Evolutionary conservation across 768 basidiomycete species (phyloP).

Genomic region (Pleurotus citrinopileatus): DNA sequence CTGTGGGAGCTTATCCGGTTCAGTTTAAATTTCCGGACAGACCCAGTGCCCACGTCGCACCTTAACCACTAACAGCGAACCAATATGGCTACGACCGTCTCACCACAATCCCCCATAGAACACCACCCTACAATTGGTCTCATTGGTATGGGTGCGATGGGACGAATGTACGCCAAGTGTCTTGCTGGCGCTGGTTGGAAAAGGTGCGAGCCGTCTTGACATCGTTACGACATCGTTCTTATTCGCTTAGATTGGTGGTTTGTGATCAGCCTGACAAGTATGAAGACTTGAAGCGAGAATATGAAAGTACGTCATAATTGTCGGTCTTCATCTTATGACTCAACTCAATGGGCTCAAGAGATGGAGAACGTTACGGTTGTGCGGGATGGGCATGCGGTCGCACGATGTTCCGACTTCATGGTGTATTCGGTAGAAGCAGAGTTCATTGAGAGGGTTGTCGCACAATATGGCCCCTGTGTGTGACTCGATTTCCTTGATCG

Average conservation of each 20-base stretch:
- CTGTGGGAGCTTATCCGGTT: neutral
- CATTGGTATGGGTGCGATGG: constrained; percentile 99
- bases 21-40: neutral
- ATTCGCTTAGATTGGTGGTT: constrained; percentile 69
- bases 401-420: constrained; percentile 88
- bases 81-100: constrained; percentile 19
- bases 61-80: neutral
- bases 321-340: neutral
- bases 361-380: constrained; percentile 63
- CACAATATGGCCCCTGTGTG: constrained; percentile 89
- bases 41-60: neutral
- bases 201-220: constrained; percentile 44
- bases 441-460: constrained; percentile 78
- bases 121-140: constrained; percentile 80
- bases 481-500: constrained; percentile 12
- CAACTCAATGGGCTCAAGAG: constrained; percentile 30
- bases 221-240: constrained; percentile 10
- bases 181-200: constrained; percentile 82
- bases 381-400: constrained; percentile 82
- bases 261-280: constrained; percentile 81
- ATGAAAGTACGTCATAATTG: constrained; percentile 44
- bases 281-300: constrained; percentile 57
- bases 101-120: constrained; percentile 29
- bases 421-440: constrained; percentile 96
- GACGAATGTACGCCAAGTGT: constrained; percentile 84